Conservation (phyloP, 139 green algal species). For the Desmodesmus armatus region DNA sequence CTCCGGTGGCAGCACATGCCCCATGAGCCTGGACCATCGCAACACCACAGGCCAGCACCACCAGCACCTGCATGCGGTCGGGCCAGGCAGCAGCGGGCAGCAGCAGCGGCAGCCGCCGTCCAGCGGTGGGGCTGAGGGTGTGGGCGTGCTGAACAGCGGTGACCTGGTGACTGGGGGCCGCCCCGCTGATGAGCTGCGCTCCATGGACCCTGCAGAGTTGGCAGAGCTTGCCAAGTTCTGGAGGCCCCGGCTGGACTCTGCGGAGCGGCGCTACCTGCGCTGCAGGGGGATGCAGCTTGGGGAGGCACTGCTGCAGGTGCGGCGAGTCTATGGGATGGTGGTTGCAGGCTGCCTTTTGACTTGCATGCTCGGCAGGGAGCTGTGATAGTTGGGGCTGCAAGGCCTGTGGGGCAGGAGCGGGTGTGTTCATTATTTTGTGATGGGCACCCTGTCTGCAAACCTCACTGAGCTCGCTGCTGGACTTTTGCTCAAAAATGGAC, state of each 20-base stretch:
- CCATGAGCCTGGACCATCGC: slow-evolving; percentile 28
- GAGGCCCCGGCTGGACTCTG: slow-evolving; percentile 37
- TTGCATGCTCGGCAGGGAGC: neutral
- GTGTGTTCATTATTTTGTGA: too few relatives aligned
- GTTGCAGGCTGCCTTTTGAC: too few relatives aligned
- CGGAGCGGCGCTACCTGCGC: slow-evolving; percentile 39
- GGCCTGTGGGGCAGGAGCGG: too few relatives aligned
- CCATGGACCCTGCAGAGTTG: slow-evolving; percentile 22
- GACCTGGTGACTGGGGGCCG: neutral
- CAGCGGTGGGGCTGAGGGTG: neutral
- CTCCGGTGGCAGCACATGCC: neutral
- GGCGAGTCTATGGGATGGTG: neutral
- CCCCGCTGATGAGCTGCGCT: neutral
- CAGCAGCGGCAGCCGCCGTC: neutral
- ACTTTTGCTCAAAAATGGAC: neutral
- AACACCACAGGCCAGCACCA: neutral
- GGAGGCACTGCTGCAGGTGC: slow-evolving; percentile 45
- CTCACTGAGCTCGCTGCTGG: neutral
- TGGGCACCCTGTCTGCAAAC: neutral
- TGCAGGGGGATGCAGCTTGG: slow-evolving; percentile 43
- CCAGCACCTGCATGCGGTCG: neutral
- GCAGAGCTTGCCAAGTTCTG: slow-evolving; percentile 24
- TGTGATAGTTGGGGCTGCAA: neutral
- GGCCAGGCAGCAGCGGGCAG: neutral
- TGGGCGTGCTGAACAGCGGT: neutral